Base-by-base conservation (phyloP, 371 early-diverging fungal species). In the Mucor piriformis region DNA sequence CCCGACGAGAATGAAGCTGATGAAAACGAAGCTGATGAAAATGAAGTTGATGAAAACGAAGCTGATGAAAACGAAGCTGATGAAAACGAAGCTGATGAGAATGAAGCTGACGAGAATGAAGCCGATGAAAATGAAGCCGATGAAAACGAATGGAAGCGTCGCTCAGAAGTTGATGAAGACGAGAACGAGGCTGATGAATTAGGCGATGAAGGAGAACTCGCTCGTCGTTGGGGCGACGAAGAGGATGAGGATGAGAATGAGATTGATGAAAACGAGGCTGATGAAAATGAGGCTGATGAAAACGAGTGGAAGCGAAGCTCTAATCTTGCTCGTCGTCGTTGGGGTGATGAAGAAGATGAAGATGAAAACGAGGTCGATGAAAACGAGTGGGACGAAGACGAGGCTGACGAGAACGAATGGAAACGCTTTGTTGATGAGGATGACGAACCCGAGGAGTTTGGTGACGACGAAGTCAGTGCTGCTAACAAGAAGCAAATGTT, bases 1-100 rank as follows among this genome's bases (percentile, higher is more conserved):
- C 11, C 11, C 11, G 38, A 37, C 6, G 43, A 42, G 18, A 20
- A 42, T 20, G 43, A 42, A 42, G 43, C 43, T 6, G n/a, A 20
- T 18, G 54, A 53, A 16, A 52, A 59, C 13, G 58, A 50, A 16
- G 59, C 50, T 3, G 44, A 54, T 27, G 61, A 60, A 29, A 21
- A 57, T 20, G 47, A 54, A 0, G 21, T 13, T 5, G 54, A 61
- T 27, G 23, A 20, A 15, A 37, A 60, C 16, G 61, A 61, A 16
- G 47, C 44, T 10, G 55, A 61, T 11, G 55, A 42, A 18, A 42
- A 42, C 10, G 42, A 42, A 42, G 42, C 42, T 3, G 42, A 46
- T 6, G 29, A 15, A 33, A n/a, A 42, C 1, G 38, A 37, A 37
- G 38, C 11, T 1, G 38, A 37, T 20, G 43, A 42, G 18, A 20